These are phyloP conservation scores for Trichosporon inkin DNA, from an alignment of 1,284 basidiomycete species.

Conservation along the genomic window DNA sequence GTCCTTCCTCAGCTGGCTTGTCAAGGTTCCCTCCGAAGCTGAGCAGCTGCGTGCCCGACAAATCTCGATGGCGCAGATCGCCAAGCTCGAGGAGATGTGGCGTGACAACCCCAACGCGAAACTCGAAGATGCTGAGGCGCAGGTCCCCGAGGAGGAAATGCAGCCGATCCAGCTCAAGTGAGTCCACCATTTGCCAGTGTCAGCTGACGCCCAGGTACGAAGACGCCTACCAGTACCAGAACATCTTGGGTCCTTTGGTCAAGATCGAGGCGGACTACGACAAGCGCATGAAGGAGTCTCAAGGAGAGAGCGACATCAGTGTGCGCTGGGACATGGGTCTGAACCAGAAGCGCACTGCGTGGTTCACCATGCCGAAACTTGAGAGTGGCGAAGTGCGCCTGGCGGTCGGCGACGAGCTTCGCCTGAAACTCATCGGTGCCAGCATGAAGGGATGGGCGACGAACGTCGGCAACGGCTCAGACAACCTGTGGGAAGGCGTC, in stretches of 20 bases:
- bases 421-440: constrained; percentile 83
- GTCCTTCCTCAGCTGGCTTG: constrained; percentile 96
- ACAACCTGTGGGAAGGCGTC: constrained; percentile 77
- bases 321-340: constrained; percentile 97
- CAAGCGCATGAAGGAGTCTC: constrained; percentile 93
- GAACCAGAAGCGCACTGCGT: constrained; percentile 95
- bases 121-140: constrained; percentile 93
- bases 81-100: constrained; percentile 96
- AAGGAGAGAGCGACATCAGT: constrained; percentile 93
- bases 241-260: constrained; percentile 96
- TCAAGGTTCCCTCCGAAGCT: constrained; percentile 91
- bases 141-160: constrained; percentile 93
- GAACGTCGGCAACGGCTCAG: constrained; percentile 21
- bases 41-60: constrained; percentile 93
- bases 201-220: constrained; percentile 62
- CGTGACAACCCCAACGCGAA: constrained; percentile 92
- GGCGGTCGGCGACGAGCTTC: constrained; percentile 93
- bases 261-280: constrained; percentile 99
- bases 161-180: constrained; percentile 76
- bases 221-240: constrained; percentile 99
- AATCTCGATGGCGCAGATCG: constrained; percentile 94
- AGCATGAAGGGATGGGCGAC: constrained; percentile 55
- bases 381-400: constrained; percentile 97
- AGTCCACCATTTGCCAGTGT: constrained; percentile 9
- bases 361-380: constrained; percentile 92